Base-by-base conservation (phyloP, 768 basidiomycete species). In the Mycena amicta region DNA sequence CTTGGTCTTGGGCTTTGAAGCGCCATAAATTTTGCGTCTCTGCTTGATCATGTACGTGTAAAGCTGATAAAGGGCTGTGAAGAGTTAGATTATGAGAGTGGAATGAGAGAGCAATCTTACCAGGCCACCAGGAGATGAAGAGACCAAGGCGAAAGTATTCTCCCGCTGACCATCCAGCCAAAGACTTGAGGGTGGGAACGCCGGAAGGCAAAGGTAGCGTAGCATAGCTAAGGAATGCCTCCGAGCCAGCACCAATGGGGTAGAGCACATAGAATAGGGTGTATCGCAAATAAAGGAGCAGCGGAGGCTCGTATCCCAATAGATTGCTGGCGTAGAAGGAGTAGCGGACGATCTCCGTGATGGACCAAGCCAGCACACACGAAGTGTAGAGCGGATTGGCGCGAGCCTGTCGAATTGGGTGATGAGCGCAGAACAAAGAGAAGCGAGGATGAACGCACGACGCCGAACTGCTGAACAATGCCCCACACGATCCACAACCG, bases 261-360 rank as follows among this genome's bases (percentile, higher is more conserved):
- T 99, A 98, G n/a, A 98, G 83, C 47, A 94, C 60, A 73, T 90
- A 96, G 74, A 98, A 99, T 6, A 93, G 84, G 20, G 94, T 91
- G 80, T 98, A 99, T 54, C 96, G 93, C 41, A 89, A 71, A 77
- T 82, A 90, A 25, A 86, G 75, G 41, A 92, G 81, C 16, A 72
- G 29, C 22, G 80, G 72, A 11, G 78, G 74, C 64, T 86, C 83
- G 65, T 70, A 63, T 4, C 84, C 83, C 40, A 91, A 60, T 4
- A 96, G 80, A 41, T 77, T 79, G 66, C 80, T 75, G 2, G 89
- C 87, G 72, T 98, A 99, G 79, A 89, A 96, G 8, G 84, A 70
- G 75, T 98, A 98, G 28, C 97, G 92, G 56, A 95, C 86, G 47
- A 95, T 84, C 74, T 99, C 97, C 16, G 94, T 92, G 51, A 87